A percentile compares a stretch with the other conserved stretches of the same genome.
phyloP scores from a whole-genome alignment of 805 yeast genomes.

The Kluyveromyces dobzhanskii region DNA sequence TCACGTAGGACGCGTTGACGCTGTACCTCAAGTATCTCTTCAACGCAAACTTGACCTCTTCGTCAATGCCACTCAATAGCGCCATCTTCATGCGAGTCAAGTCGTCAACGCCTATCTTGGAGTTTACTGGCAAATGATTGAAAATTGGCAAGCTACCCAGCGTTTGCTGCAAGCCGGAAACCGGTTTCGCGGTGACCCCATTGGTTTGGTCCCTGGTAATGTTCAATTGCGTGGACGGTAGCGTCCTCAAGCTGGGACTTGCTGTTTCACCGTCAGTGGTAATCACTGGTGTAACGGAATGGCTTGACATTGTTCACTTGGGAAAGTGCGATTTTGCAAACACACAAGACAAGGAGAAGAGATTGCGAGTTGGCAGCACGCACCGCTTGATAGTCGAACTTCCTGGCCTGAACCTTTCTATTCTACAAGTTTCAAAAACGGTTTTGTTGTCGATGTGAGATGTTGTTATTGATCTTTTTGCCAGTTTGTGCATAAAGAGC shows the following conservation, averaged over 20 bases:
- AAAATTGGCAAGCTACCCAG: slow-evolving; percentile 25
- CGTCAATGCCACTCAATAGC: slow-evolving; percentile 50
- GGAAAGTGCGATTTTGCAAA: too few species aligned
- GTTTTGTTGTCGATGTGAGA: too few species aligned
- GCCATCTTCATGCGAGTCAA: slow-evolving; percentile 64
- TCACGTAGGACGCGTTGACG: slow-evolving; percentile 41
- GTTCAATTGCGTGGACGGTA: slow-evolving; percentile 9
- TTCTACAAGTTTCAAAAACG: too few species aligned
- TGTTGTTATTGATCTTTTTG: too few species aligned
- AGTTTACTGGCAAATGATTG: slow-evolving; percentile 26
- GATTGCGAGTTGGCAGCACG: too few species aligned
- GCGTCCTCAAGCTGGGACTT: not conserved
- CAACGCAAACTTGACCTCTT: slow-evolving; percentile 68
- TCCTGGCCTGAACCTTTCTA: too few species aligned
- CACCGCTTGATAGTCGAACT: too few species aligned
- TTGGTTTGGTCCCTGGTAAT: slow-evolving; percentile 25
- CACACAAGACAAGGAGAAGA: too few species aligned
- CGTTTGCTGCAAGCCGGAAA: slow-evolving; percentile 20
- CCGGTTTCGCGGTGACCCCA: slow-evolving; percentile 18
- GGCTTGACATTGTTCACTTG: not conserved
- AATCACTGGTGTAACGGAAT: slow-evolving; percentile 1
- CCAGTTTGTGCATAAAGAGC: too few species aligned
- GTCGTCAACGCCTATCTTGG: slow-evolving; percentile 52
- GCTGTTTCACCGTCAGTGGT: not conserved
- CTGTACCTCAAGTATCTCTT: slow-evolving; percentile 32